These are phyloP conservation scores for Pseudogymnoascus sp. DNA, from an alignment of 2,329 filamentous ascomycete species.

Conservation along the genomic window DNA sequence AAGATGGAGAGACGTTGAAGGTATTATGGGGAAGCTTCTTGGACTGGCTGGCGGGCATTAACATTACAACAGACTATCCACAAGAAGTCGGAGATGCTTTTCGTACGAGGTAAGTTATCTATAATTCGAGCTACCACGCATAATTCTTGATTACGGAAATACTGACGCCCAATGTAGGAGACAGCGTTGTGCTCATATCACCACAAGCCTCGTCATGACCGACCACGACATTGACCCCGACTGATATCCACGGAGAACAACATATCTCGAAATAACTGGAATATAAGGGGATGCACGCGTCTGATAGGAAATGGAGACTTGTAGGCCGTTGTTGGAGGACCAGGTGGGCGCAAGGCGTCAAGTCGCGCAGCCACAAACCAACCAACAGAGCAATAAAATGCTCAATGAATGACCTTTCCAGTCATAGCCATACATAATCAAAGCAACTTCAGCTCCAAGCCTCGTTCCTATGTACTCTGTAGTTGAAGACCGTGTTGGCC, in stretches of 20 bases:
- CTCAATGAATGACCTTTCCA: conserved; percentile 5
- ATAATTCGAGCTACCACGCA: conserved; percentile 5
- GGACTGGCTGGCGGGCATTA: not conserved
- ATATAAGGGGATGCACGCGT: not conserved
- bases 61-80: conserved; percentile 65
- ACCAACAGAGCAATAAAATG: conserved; percentile 4
- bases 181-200: conserved; percentile 67
- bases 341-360: not conserved
- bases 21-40: conserved; percentile 35
- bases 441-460: not conserved
- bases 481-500: not conserved
- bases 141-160: not conserved
- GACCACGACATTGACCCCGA: conserved; percentile 1
- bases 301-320: conserved; percentile 4
- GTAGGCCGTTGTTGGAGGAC: not conserved
- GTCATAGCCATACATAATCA: conserved; percentile 4
- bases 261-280: conserved; percentile 4
- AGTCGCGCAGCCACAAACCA: conserved; percentile 4
- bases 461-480: not conserved
- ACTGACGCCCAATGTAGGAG: conserved; percentile 42
- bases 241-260: not conserved
- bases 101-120: conserved; percentile 71
- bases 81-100: conserved; percentile 97
- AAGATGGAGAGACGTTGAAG: conserved; percentile 68
- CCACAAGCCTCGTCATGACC: conserved; percentile 34